Evolutionary conservation across 2,329 filamentous ascomycete species (phyloP).

Genomic region (Lachnellula cervina): DNA sequence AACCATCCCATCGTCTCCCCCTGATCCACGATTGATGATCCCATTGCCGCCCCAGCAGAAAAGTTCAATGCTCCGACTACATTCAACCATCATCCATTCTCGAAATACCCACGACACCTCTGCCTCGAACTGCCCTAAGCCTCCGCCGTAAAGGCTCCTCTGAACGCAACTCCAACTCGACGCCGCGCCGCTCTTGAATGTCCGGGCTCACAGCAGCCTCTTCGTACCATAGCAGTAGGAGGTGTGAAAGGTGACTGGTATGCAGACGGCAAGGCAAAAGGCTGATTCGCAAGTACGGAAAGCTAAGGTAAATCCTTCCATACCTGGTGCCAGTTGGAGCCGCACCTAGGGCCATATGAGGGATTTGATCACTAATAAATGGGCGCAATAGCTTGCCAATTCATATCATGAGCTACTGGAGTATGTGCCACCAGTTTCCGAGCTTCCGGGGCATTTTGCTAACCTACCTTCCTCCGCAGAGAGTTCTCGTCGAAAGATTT

Average conservation of each 20-base stretch:
- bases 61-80: conserved; percentile 13
- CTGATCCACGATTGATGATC: neutral
- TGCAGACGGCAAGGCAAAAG: conserved; percentile 49
- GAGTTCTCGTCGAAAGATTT: conserved; percentile 93
- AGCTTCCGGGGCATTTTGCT: conserved; percentile 12
- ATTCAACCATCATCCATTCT: neutral
- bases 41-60: neutral
- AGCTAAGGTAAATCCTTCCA: conserved; percentile 46
- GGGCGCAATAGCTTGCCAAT: conserved; percentile 69
- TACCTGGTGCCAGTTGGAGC: neutral
- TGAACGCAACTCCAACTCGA: neutral
- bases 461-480: conserved; percentile 44
- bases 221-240: conserved; percentile 27
- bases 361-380: conserved; percentile 29
- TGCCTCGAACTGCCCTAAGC: neutral
- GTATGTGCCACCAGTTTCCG: conserved; percentile 49
- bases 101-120: neutral
- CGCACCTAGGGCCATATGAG: neutral
- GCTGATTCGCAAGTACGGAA: conserved; percentile 56
- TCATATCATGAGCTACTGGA: conserved; percentile 95
- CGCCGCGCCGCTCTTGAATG: conserved; percentile 27
- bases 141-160: neutral
- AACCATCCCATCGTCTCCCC: conserved; percentile 13
- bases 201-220: conserved; percentile 21
- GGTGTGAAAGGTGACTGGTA: conserved; percentile 33